Conservation (phyloP, 495 filamentous ascomycete species). For the Hypoxylon rickii region DNA sequence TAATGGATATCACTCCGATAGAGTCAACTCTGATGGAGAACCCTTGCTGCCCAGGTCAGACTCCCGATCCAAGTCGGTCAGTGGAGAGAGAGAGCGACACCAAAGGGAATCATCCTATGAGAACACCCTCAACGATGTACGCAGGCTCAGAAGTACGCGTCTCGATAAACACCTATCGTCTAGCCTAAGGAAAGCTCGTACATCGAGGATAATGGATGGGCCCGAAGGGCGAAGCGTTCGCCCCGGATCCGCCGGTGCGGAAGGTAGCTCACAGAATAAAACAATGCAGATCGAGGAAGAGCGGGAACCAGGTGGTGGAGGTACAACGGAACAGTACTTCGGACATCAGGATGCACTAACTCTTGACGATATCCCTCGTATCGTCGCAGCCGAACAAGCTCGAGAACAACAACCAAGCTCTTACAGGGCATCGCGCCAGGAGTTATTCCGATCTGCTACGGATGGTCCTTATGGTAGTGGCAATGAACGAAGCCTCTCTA, state of each 20-base stretch:
- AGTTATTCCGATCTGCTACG: slow-evolving; percentile 68
- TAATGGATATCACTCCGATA: slow-evolving; percentile 66
- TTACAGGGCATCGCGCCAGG: slow-evolving; percentile 70
- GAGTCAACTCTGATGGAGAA: slow-evolving; percentile 51
- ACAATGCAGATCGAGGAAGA: slow-evolving; percentile 86
- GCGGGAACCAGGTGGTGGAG: slow-evolving; percentile 71
- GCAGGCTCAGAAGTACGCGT: slow-evolving; percentile 84
- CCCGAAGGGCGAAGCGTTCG: slow-evolving; percentile 77
- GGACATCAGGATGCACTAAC: slow-evolving; percentile 90
- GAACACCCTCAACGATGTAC: slow-evolving; percentile 94
- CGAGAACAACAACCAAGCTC: slow-evolving; percentile 82
- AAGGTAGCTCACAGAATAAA: slow-evolving; percentile 60
- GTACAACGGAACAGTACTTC: slow-evolving; percentile 76
- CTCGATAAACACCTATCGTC: slow-evolving; percentile 92
- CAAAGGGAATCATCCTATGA: slow-evolving; percentile 80
- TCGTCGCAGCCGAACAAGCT: slow-evolving; percentile 94
- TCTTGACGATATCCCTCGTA: slow-evolving; percentile 95
- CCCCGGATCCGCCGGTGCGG: slow-evolving; percentile 78
- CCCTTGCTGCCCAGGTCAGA: slow-evolving; percentile 59
- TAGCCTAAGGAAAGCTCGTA: slow-evolving; percentile 85
- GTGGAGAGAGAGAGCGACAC: slow-evolving; percentile 59
- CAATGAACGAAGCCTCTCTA: slow-evolving; percentile 78
- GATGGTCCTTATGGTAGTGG: slow-evolving; percentile 72
- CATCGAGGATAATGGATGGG: slow-evolving; percentile 90
- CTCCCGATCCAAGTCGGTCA: slow-evolving; percentile 74